Evolutionary conservation across 176 grass and related monocot species (phyloP).

Genomic region (Eremochloa ophiuroides): DNA sequence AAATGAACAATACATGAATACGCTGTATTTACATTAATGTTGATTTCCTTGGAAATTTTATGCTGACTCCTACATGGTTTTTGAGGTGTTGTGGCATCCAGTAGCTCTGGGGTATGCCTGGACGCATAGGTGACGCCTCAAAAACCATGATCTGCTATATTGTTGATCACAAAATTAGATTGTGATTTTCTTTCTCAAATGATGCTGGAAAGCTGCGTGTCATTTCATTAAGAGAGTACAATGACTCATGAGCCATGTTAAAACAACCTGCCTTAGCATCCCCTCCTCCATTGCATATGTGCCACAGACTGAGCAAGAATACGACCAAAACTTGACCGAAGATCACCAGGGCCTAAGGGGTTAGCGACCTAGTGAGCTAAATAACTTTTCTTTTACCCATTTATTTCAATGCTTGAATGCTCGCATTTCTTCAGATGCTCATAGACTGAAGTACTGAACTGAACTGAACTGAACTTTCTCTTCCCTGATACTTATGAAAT

Average conservation of each 20-base stretch:
- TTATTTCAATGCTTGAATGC: background rate
- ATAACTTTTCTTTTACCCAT: background rate
- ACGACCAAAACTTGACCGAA: background rate
- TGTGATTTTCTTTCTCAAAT: background rate
- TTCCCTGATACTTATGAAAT: background rate
- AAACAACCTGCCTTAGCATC: background rate
- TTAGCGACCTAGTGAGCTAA: background rate
- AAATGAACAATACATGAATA: background rate
- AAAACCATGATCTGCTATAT: background rate
- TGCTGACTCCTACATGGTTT: background rate
- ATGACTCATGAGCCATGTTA: background rate
- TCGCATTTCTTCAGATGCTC: background rate
- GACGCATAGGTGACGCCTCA: background rate
- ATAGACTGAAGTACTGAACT: constrained; percentile 8
- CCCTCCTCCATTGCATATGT: background rate
- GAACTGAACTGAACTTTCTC: too few relatives aligned
- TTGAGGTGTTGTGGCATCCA: background rate
- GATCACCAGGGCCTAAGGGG: background rate
- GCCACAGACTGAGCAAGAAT: background rate
- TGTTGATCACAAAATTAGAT: constrained; percentile 17
- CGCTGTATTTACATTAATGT: background rate
- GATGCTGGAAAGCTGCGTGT: background rate
- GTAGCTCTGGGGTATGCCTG: background rate
- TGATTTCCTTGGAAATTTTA: constrained; percentile 17
- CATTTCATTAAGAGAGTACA: background rate